A percentile compares a stretch with the other conserved stretches of the same genome.
phyloP scores from a whole-genome alignment of 805 yeast species.

The Scheffersomyces coipomensis region DNA sequence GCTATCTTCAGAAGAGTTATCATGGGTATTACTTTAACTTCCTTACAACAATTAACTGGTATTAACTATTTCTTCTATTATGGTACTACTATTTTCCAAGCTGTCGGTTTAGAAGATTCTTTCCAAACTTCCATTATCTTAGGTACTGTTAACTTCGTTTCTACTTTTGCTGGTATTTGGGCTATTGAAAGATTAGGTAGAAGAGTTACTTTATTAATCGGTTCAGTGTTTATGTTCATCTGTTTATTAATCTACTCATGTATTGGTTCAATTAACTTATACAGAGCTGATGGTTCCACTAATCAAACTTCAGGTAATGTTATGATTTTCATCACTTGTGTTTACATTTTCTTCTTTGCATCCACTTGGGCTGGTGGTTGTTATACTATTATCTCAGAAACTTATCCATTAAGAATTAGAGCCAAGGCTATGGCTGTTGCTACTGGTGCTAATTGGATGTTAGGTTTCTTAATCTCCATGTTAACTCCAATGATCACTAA shows the following conservation, averaged over 20 bases:
- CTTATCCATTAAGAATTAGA: slow-evolving; percentile 64
- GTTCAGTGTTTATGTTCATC: slow-evolving; percentile 48
- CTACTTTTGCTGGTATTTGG: slow-evolving; percentile 52
- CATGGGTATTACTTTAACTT: slow-evolving; percentile 59
- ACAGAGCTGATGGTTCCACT: slow-evolving; percentile 35
- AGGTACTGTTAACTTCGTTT: slow-evolving; percentile 54
- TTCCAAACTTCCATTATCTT: slow-evolving; percentile 53
- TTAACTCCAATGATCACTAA: slow-evolving; percentile 64
- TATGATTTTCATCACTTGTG: slow-evolving; percentile 63
- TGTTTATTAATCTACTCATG: slow-evolving; percentile 61
- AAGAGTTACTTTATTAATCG: slow-evolving; percentile 42
- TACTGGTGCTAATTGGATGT: slow-evolving; percentile 61
- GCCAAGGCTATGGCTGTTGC: slow-evolving; percentile 62
- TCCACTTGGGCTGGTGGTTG: slow-evolving; percentile 74
- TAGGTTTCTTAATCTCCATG: slow-evolving; percentile 60
- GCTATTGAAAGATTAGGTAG: slow-evolving; percentile 54
- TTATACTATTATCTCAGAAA: slow-evolving; percentile 62
- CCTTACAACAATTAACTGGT: slow-evolving; percentile 60
- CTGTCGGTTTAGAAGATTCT: slow-evolving; percentile 53
- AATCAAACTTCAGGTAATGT: slow-evolving; percentile 46
- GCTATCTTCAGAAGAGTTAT: slow-evolving; percentile 54
- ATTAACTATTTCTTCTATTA: slow-evolving; percentile 64
- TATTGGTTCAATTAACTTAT: slow-evolving; percentile 53
- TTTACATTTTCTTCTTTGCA: slow-evolving; percentile 65
- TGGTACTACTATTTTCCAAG: slow-evolving; percentile 54